Evolutionary conservation across 2,329 filamentous ascomycete genomes (phyloP).

Genomic region (Chrysoporthe cubensis): DNA sequence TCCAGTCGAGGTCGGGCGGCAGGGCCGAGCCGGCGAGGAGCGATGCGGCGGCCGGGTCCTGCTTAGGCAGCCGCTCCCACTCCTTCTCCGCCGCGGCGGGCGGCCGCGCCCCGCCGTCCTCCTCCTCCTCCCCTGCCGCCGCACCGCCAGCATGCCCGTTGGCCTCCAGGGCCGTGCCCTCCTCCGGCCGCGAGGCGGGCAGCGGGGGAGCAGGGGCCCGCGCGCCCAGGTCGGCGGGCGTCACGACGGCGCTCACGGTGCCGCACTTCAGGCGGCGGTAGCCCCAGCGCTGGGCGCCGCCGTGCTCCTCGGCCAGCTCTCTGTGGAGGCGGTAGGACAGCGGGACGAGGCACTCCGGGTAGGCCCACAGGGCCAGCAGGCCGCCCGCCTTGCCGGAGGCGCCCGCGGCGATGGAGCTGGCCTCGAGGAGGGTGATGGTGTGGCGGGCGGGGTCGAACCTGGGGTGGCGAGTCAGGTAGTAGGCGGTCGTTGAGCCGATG

Average conservation of each 20-base stretch:
- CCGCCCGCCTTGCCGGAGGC: slow-evolving; percentile 96
- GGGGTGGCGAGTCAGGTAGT: slow-evolving; percentile 86
- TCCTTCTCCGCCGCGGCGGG: slow-evolving; percentile 41
- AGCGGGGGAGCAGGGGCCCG: slow-evolving; percentile 21
- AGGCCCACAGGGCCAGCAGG: slow-evolving; percentile 88
- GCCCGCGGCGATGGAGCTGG: slow-evolving; percentile 81
- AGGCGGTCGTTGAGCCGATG: slow-evolving; percentile 89
- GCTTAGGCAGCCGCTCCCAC: slow-evolving; percentile 67
- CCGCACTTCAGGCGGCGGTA: slow-evolving; percentile 82
- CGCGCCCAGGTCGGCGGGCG: slow-evolving; percentile 35
- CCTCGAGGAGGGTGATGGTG: slow-evolving; percentile 85
- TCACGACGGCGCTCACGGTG: slow-evolving; percentile 47
- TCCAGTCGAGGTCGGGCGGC: slow-evolving; percentile 83
- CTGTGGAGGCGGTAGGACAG: slow-evolving; percentile 83
- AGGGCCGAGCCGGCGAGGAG: slow-evolving; percentile 62
- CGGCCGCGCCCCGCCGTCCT: slow-evolving; percentile 10
- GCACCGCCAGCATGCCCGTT: slow-evolving; percentile 10
- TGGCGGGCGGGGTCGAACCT: slow-evolving; percentile 76
- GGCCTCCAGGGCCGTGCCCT: not conserved
- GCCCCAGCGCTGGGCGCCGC: slow-evolving; percentile 80
- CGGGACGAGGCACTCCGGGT: slow-evolving; percentile 81
- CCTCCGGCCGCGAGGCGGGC: not conserved
- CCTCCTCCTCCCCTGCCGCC: slow-evolving; percentile 14
- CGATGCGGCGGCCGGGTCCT: slow-evolving; percentile 51
- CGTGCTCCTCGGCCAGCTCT: slow-evolving; percentile 82